A percentile compares a stretch with the other conserved stretches of the same genome.
Evolutionary conservation across 140 eudicot genomes (phyloP).

Genomic region (Bidens hawaiensis): DNA sequence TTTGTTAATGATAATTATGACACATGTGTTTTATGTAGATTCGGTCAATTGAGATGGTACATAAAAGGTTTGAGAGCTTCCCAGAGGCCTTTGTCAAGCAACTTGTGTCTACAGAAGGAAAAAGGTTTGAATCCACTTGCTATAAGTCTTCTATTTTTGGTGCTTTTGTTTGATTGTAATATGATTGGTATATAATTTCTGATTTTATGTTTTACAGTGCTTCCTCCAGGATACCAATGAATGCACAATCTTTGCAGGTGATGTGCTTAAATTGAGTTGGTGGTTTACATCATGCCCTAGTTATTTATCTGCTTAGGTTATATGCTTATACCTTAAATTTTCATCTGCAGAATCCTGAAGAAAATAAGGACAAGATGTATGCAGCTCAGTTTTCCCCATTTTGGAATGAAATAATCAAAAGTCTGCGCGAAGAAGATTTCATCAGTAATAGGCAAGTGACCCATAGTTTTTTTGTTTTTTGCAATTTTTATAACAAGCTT

Average conservation of each 20-base stretch:
- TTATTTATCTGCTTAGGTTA: conserved; percentile 6
- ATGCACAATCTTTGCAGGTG: conserved; percentile 62
- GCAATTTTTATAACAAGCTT: conserved; percentile 2
- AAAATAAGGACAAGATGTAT: conserved; percentile 53
- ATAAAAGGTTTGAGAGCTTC: conserved; percentile 92
- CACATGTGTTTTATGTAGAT: conserved; percentile 40
- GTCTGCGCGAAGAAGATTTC: conserved; percentile 96
- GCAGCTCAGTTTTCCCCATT: conserved; percentile 90
- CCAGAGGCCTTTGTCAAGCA: conserved; percentile 92
- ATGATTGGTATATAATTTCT: not conserved
- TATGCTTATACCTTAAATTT: conserved; percentile 3
- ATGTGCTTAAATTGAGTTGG: conserved; percentile 10
- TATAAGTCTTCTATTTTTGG: not conserved
- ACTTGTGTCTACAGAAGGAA: conserved; percentile 70
- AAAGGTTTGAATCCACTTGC: conserved; percentile 34
- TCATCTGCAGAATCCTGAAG: conserved; percentile 51
- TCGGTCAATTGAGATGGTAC: conserved; percentile 96
- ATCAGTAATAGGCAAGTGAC: conserved; percentile 69
- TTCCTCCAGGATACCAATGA: conserved; percentile 58
- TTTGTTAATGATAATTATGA: conserved; percentile 10
- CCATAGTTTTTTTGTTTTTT: not conserved
- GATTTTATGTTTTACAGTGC: conserved; percentile 14
- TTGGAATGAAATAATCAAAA: conserved; percentile 95
- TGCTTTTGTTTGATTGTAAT: not conserved
- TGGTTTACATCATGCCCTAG: not conserved